These are phyloP conservation scores for Olyra latifolia DNA, from an alignment of 176 grass and related monocot genomes.

Conservation along the genomic window DNA sequence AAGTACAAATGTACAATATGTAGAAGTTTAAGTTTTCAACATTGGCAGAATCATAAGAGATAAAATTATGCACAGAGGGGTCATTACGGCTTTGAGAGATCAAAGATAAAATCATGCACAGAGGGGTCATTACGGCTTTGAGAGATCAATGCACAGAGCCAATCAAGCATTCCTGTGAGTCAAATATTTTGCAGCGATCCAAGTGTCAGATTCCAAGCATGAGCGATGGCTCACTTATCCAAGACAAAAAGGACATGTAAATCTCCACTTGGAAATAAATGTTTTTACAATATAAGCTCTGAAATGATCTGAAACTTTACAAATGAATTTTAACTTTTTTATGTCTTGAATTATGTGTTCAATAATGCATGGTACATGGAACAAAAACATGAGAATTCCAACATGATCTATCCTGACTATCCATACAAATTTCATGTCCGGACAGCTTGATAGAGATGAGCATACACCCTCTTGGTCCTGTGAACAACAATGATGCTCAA, in stretches of 20 bases:
- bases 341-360: slow-evolving; percentile 23
- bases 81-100: background rate
- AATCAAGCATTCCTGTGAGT: background rate
- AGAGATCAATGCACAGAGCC: slow-evolving; percentile 9
- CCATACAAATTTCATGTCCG: slow-evolving; percentile 42
- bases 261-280: slow-evolving; percentile 9
- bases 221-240: background rate
- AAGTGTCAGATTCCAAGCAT: slow-evolving; percentile 14
- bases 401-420: slow-evolving; percentile 8
- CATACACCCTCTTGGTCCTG: slow-evolving; percentile 67
- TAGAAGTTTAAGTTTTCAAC: background rate
- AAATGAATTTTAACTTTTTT: slow-evolving; percentile 16
- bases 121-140: background rate
- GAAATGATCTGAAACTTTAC: slow-evolving; percentile 32
- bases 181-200: background rate
- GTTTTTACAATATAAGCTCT: slow-evolving; percentile 16
- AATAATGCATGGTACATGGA: slow-evolving; percentile 30
- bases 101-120: slow-evolving; percentile 18
- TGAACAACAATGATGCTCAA: slow-evolving; percentile 71
- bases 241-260: background rate
- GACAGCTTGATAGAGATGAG: slow-evolving; percentile 47
- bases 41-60: background rate
- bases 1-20: no score
- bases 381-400: background rate
- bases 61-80: slow-evolving; percentile 12